phyloP scores from a whole-genome alignment of 176 grass and related monocot genomes.

The Triticum urartu region DNA sequence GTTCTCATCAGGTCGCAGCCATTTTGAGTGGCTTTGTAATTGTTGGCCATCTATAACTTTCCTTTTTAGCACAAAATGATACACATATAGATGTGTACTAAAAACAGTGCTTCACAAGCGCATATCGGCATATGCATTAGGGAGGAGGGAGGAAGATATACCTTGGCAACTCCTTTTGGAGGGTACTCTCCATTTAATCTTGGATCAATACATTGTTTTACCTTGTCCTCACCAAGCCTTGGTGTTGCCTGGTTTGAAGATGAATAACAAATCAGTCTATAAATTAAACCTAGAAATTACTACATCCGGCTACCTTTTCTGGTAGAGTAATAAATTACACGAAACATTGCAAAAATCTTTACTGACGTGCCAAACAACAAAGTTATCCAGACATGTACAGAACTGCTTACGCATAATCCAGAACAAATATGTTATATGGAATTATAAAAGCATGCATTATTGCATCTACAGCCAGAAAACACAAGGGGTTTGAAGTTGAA shows the following conservation, averaged over 20 bases:
- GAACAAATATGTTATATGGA: neutral
- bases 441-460: neutral
- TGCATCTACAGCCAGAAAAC: neutral
- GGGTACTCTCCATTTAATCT: conserved; percentile 75
- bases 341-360: neutral
- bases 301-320: neutral
- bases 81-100: neutral
- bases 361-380: neutral
- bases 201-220: conserved; percentile 84
- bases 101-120: conserved; percentile 1
- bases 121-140: neutral
- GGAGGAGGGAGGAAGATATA: conserved; percentile 22
- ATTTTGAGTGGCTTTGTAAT: neutral
- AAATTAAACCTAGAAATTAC: neutral
- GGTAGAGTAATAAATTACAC: neutral
- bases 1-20: neutral
- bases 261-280: neutral
- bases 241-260: conserved; percentile 59
- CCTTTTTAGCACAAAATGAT: neutral
- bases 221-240: conserved; percentile 78
- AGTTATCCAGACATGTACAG: conserved; percentile 8
- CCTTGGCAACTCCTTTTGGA: conserved; percentile 72
- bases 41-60: neutral
- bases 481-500: neutral
- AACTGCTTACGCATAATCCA: neutral